Conservation (phyloP, 2,329 filamentous ascomycete genomes). For the Epichloe sylvatica region DNA sequence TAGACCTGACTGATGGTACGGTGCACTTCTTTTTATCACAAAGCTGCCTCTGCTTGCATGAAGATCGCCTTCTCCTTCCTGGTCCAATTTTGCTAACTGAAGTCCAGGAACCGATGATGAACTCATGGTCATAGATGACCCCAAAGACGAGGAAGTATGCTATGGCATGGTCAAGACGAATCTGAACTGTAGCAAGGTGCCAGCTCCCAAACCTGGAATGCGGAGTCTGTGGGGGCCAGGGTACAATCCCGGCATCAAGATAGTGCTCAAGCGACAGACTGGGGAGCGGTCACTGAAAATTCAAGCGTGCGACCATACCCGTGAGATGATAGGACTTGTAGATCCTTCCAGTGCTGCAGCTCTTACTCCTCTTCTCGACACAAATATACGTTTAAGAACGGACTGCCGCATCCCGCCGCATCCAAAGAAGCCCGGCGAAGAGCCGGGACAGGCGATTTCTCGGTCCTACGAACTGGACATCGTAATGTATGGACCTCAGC, state of each 20-base stretch:
- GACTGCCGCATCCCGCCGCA: conserved; percentile 58
- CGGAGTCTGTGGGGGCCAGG: conserved; percentile 41
- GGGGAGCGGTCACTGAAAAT: conserved; percentile 47
- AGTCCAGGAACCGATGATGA: conserved; percentile 37
- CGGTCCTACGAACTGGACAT: conserved; percentile 50
- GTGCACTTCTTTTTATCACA: background rate
- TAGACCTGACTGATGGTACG: conserved; percentile 45
- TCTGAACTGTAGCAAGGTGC: conserved; percentile 54
- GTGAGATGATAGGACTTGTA: conserved; percentile 60
- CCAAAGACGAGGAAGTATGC: conserved; percentile 59
- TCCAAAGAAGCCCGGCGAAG: conserved; percentile 48
- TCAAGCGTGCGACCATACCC: conserved; percentile 57
- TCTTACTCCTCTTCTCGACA: conserved; percentile 61
- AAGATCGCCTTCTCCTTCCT: background rate
- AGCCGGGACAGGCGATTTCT: conserved; percentile 48
- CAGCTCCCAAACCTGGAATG: conserved; percentile 50
- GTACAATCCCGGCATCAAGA: conserved; percentile 62
- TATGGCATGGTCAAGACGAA: conserved; percentile 62
- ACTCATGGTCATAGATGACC: conserved; percentile 41
- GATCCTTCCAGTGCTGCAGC: conserved; percentile 53
- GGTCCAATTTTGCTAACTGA: background rate
- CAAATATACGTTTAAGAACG: conserved; percentile 50
- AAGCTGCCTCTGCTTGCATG: background rate
- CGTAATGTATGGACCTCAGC: conserved; percentile 65
- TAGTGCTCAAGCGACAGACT: conserved; percentile 48